Conservation (phyloP, 176 grass and related monocot species). For the Triticum timopheevii region DNA sequence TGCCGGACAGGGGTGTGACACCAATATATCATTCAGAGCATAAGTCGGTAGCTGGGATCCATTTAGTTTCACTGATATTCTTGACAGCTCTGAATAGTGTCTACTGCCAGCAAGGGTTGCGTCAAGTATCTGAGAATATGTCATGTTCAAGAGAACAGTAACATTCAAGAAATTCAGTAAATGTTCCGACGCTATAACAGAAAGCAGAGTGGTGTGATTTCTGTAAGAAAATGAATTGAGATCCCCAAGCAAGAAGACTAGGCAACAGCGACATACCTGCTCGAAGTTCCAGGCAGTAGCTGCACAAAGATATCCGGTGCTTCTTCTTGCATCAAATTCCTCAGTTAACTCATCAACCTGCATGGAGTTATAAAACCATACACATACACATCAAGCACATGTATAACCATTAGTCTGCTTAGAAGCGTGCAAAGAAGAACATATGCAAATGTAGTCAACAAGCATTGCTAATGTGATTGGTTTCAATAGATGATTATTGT, state of each 20-base stretch:
- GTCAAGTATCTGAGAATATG: slow-evolving; percentile 67
- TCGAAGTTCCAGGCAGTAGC: slow-evolving; percentile 77
- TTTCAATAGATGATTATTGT: not conserved
- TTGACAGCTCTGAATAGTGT: slow-evolving; percentile 58
- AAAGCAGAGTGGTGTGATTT: not conserved
- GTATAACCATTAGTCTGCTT: slow-evolving; percentile 2
- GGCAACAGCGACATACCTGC: slow-evolving; percentile 43
- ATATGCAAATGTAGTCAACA: not conserved
- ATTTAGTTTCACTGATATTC: slow-evolving; percentile 77
- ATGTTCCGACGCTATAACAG: not conserved
- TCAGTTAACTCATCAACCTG: slow-evolving; percentile 83
- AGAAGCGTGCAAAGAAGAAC: not conserved
- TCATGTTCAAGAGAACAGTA: not conserved
- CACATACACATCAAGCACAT: not conserved
- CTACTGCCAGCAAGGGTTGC: slow-evolving; percentile 62
- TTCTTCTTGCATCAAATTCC: slow-evolving; percentile 90
- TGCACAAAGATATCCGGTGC: slow-evolving; percentile 94
- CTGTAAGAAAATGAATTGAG: not conserved
- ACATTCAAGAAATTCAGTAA: slow-evolving; percentile 4
- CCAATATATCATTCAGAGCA: slow-evolving; percentile 91
- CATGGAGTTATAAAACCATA: slow-evolving; percentile 22
- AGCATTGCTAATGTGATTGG: not conserved
- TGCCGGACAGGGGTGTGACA: slow-evolving; percentile 90
- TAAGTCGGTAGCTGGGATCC: slow-evolving; percentile 49
- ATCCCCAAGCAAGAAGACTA: not conserved